Base-by-base conservation (phyloP, 139 green algal genomes). In the Coccomyxa sp. region DNA sequence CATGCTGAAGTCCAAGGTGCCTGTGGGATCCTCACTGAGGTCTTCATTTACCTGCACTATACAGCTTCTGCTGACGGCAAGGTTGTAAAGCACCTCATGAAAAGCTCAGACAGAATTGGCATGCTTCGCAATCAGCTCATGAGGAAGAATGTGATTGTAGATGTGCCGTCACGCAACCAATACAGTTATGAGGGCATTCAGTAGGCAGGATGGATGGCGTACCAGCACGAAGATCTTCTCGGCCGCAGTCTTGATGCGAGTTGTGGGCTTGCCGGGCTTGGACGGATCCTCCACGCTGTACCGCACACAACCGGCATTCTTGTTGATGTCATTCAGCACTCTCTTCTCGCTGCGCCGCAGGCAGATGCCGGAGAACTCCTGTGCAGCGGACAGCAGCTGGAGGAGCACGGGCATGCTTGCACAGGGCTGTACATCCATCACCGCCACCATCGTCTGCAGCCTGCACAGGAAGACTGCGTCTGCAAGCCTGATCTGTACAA, bases 181-280 rank as follows among this genome's bases (percentile, higher is more conserved):
- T 22, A 31, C 50, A 18, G 50, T 18, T 64, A 31, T 64, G 22
- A 3, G 5, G 27, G 50, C 50, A 64, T 7, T 64, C 50, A 64
- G 27, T 64, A 31, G 50, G 5, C 2, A 64, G n/a, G 27, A 64
- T 64, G 22, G 50, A 64, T 64, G 50, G 64, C 27, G 31, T 39
- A 95, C 90, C 86, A 97, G 83, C 7, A 97, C 79, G 81, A 92
- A 94, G 10, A 94, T 88, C 84, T 97, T 97, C 78, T 97, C 87
- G 0, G 76, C 72, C 9, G 82, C 73, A 8, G 71, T 85, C 3
- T 33, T 38, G 33, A 97, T 84, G 27, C 91, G 82, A 64, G 91
- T 82, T 83, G 94, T 90, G 38, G 86, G 31, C 79, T 94, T 94
- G 55, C 35, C 22, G 2, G 83, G 81, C 74, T 83, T 85, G 24